phyloP scores from a whole-genome alignment of 2,329 filamentous ascomycete genomes.

The Trichoderma semiorbis region DNA sequence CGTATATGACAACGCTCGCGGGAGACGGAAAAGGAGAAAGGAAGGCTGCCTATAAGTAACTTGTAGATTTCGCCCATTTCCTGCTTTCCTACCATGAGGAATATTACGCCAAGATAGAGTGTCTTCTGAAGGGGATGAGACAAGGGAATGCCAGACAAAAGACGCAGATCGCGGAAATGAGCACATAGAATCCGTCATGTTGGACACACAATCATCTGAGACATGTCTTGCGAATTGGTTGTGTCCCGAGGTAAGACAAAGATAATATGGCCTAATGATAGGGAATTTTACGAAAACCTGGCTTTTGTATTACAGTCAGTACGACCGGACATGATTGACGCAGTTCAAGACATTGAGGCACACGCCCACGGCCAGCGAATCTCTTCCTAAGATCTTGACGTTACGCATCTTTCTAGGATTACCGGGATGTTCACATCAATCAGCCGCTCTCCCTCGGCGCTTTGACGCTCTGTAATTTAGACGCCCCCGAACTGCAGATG shows the following conservation, averaged over 20 bases:
- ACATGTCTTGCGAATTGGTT: neutral
- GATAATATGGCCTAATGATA: neutral
- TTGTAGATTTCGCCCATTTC: neutral
- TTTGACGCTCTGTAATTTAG: fast-evolving
- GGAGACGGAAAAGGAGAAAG: neutral
- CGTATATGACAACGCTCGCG: neutral
- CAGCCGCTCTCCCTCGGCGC: fast-evolving
- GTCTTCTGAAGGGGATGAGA: fast-evolving
- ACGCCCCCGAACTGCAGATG: neutral
- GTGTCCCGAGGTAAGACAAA: neutral
- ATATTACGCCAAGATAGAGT: neutral
- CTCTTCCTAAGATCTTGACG: neutral
- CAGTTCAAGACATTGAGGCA: neutral
- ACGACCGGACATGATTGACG: neutral
- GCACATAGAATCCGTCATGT: neutral
- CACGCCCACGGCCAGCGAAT: neutral
- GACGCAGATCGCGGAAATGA: neutral
- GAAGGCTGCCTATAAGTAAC: neutral
- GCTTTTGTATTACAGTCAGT: neutral
- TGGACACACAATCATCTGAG: neutral
- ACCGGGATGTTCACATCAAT: neutral
- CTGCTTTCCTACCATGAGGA: neutral
- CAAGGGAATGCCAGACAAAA: neutral
- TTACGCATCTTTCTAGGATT: neutral
- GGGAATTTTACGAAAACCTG: neutral